A percentile compares a stretch with the other conserved stretches of the same genome.
phyloP scores from a whole-genome alignment of 176 grass and related monocot species.

The Oryza coarctata region DNA sequence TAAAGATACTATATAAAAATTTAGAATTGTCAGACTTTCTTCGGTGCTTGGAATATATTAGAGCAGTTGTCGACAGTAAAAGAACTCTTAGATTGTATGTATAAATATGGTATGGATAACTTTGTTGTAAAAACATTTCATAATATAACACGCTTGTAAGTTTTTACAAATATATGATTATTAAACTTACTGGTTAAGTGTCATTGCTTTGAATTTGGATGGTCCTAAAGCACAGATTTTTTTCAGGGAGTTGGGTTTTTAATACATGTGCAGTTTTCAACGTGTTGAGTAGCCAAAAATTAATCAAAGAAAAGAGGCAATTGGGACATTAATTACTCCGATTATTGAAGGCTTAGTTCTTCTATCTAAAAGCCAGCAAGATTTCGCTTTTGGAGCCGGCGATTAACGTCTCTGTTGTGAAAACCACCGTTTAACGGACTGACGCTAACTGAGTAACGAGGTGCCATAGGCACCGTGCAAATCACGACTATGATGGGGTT shows the following conservation, averaged over 20 bases:
- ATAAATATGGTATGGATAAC: background rate
- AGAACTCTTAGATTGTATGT: no score
- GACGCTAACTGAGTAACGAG: slow-evolving; percentile 28
- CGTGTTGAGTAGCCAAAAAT: background rate
- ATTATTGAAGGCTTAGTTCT: background rate
- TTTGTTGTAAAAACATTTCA: background rate
- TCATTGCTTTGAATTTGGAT: background rate
- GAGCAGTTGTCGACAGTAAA: no score
- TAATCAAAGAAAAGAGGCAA: background rate
- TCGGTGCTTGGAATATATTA: no score
- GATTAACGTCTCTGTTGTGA: slow-evolving; percentile 28
- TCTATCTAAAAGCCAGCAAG: slow-evolving; percentile 10
- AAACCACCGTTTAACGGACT: slow-evolving; percentile 26
- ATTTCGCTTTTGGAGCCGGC: background rate
- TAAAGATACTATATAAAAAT: background rate
- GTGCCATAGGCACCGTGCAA: slow-evolving; percentile 21
- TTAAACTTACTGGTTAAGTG: background rate
- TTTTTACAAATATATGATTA: background rate
- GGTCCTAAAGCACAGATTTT: background rate
- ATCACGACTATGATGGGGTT: slow-evolving; percentile 22
- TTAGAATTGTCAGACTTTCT: no score
- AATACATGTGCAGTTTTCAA: background rate
- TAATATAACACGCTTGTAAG: background rate
- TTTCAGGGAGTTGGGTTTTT: background rate
- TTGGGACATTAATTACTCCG: background rate